Conservation (phyloP, 2,329 filamentous ascomycete genomes). For the Monosporascus sp. region DNA sequence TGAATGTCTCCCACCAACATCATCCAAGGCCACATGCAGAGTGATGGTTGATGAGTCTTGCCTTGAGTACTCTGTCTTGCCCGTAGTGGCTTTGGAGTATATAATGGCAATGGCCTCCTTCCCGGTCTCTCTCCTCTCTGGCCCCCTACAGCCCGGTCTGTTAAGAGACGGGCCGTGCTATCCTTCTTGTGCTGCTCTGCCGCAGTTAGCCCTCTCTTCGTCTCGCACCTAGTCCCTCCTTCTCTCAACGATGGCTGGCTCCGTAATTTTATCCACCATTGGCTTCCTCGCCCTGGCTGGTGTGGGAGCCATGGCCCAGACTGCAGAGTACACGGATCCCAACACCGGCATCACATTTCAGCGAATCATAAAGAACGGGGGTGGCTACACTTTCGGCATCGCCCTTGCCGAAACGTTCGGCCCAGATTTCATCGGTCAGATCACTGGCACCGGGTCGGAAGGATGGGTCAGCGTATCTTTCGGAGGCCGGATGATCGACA, state of each 20-base stretch:
- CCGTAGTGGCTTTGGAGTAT: background rate
- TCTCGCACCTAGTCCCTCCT: background rate
- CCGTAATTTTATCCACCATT: background rate
- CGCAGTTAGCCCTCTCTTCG: background rate
- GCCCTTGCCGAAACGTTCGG: constrained; percentile 42
- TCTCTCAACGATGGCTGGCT: background rate
- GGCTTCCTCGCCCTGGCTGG: background rate
- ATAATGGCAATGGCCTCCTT: background rate
- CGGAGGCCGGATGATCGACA: constrained; percentile 40
- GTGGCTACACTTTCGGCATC: constrained; percentile 42
- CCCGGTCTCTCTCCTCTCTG: background rate
- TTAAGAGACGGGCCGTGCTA: background rate
- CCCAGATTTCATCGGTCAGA: constrained; percentile 50
- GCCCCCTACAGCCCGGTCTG: background rate
- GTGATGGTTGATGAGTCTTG: background rate
- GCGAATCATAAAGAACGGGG: constrained; percentile 27
- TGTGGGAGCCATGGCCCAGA: background rate
- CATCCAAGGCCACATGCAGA: background rate
- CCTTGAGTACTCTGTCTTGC: background rate
- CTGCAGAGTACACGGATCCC: constrained; percentile 32
- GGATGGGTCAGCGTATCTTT: constrained; percentile 47
- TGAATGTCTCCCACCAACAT: background rate
- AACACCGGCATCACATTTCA: constrained; percentile 42
- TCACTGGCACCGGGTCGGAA: constrained; percentile 18
- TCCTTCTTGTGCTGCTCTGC: background rate